Evolutionary conservation across 192 early-diverging fungal genomes (phyloP), one percentile per base, ranked within the genome.

Genomic region (Coemansia sp.): DNA sequence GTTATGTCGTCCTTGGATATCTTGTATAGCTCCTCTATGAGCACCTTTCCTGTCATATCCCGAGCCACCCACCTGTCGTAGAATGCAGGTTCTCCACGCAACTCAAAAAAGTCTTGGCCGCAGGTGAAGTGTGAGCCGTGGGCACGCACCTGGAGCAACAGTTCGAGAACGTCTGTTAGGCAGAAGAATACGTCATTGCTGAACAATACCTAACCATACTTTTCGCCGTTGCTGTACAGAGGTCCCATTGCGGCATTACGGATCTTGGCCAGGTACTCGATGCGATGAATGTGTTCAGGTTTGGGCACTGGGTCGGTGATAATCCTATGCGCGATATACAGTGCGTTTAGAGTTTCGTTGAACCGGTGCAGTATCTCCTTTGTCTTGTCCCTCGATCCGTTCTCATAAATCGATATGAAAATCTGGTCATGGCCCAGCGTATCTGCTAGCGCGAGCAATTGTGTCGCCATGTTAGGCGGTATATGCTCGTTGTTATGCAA

Each of bases 31-130:
- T 38, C 62, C 44, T 42, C 44, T 32, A 63, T 71, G 32, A 80
- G 81, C 36, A 71, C 63, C 23, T 39, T 45, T 5, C 83, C 83
- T 19, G 59, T 67, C 48, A 85, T 68, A n/a, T 78, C 83, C n/a
- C 83, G 79, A 19, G 83, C 45, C 2, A 85, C 83, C 83, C 83
- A 85, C 0, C 73, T 82, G 51, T 85, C 83, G 69, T 85, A 85
- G 42, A 85, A 85, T 9, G 37, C 59, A 4, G 73, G 64, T 0
- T 46, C 53, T 9, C 70, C 79, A 57, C 77, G 59, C 5, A 29
- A 65, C 51, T 53, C 17, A 29, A 63, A 69, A 69, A 80, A 69
- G 39, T 86, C 83, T 46, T 85, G 79, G 2, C 66, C 84, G 34
- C 85, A 86, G 0, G 75, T 71, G 31, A 86, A 58, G n/a, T 86